Percentiles rank a stretch among this genome's conserved stretches.
Evolutionary conservation across 2,329 filamentous ascomycete genomes (phyloP).

Genomic region (Pseudogymnoascus sp.): DNA sequence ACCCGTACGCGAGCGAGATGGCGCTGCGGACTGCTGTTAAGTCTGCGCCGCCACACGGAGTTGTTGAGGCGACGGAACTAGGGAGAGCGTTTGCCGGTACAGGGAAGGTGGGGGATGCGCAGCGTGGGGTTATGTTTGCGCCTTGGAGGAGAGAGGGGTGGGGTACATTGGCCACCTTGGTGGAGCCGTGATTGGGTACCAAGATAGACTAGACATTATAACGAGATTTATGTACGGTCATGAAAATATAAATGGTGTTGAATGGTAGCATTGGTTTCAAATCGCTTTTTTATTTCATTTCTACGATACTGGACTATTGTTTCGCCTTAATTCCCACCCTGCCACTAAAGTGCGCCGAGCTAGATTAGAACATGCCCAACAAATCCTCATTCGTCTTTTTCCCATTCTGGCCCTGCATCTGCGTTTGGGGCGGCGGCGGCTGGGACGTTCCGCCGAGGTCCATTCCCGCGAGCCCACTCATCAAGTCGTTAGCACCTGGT

Average conservation of each 20-base stretch:
- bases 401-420: conserved; percentile 38
- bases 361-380: conserved; percentile 45
- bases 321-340: neutral
- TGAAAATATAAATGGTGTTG: neutral
- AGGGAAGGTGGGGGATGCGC: conserved; percentile 63
- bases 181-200: neutral
- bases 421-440: conserved; percentile 57
- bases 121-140: conserved; percentile 69
- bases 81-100: conserved; percentile 69
- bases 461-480: conserved; percentile 81
- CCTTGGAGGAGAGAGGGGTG: conserved; percentile 55
- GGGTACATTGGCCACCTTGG: conserved; percentile 18
- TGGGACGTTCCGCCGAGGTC: conserved; percentile 61
- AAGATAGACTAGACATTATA: neutral
- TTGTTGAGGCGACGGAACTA: conserved; percentile 61
- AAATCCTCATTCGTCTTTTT: conserved; percentile 55
- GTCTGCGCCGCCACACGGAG: conserved; percentile 65
- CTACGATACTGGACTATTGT: conserved; percentile 1
- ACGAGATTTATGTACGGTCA: neutral
- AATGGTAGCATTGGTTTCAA: neutral
- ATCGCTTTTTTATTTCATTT: conserved; percentile 4
- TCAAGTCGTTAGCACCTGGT: conserved; percentile 29
- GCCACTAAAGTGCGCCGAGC: neutral
- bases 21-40: conserved; percentile 71
- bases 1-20: conserved; percentile 55